phyloP scores from a whole-genome alignment of 495 filamentous ascomycete genomes.

The Aspergillus nidulans region DNA sequence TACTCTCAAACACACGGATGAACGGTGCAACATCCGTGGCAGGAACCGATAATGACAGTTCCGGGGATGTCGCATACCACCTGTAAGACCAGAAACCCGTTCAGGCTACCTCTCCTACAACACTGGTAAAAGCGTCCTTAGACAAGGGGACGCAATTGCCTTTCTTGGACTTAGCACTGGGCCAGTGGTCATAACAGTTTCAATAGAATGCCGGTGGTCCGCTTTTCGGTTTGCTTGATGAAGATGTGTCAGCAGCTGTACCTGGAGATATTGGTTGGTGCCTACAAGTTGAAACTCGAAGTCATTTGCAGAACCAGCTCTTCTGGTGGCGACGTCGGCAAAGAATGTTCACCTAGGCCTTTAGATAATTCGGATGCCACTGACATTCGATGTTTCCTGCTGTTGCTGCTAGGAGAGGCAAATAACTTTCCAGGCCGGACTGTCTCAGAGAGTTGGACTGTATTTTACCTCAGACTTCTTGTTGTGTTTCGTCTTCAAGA shows the following conservation, averaged over 20 bases:
- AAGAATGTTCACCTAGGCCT: not conserved
- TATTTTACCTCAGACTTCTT: slow-evolving; percentile 35
- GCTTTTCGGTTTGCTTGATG: slow-evolving; percentile 23
- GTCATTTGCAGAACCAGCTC: slow-evolving; percentile 15
- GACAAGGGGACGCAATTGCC: slow-evolving; percentile 50
- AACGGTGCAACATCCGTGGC: not conserved
- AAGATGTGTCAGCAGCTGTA: slow-evolving; percentile 52
- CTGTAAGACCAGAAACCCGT: slow-evolving; percentile 28
- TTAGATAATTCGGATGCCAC: not conserved
- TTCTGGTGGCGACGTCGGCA: not conserved
- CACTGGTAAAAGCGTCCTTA: slow-evolving; percentile 15
- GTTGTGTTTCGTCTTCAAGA: slow-evolving; percentile 6
- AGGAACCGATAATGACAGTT: not conserved
- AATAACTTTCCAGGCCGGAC: slow-evolving; percentile 46
- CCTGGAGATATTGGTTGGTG: slow-evolving; percentile 24
- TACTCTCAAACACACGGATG: slow-evolving; percentile 19
- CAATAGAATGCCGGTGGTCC: slow-evolving; percentile 36
- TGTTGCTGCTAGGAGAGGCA: slow-evolving; percentile 35
- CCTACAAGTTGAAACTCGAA: slow-evolving; percentile 10
- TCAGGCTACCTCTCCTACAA: slow-evolving; percentile 14
- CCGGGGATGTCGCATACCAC: slow-evolving; percentile 21
- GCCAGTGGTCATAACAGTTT: slow-evolving; percentile 36
- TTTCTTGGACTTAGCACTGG: slow-evolving; percentile 25
- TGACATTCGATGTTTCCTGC: slow-evolving; percentile 44
- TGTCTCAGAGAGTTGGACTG: slow-evolving; percentile 51